Conservation (phyloP, 2,329 filamentous ascomycete genomes). For the Proliferodiscus dingleyae region DNA sequence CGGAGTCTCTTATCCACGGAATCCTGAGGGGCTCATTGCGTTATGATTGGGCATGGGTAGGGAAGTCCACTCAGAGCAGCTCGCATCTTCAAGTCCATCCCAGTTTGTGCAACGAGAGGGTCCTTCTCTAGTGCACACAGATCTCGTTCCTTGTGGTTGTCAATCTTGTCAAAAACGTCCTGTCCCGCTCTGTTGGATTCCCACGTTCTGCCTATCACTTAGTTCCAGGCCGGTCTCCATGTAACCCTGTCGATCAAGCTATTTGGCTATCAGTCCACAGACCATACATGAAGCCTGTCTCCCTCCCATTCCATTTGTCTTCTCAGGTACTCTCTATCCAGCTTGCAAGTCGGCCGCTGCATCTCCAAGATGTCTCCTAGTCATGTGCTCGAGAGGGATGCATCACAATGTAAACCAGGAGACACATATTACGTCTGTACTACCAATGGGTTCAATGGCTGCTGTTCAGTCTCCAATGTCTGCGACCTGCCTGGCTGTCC, state of each 20-base stretch:
- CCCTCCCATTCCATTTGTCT: background rate
- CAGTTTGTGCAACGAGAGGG: background rate
- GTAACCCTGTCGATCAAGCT: background rate
- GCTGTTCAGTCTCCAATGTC: conserved; percentile 39
- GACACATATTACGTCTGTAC: conserved; percentile 36
- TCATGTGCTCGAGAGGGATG: background rate
- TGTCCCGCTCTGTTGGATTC: conserved; percentile 6
- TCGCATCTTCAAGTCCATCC: background rate
- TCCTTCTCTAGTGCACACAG: background rate
- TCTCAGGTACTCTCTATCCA: too few species aligned
- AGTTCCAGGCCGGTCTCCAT: background rate
- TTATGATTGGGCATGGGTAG: background rate
- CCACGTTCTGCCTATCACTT: conserved; percentile 7
- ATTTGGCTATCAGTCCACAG: conserved; percentile 4
- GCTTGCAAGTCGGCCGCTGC: too few species aligned
- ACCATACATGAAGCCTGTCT: background rate
- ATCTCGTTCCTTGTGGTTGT: background rate
- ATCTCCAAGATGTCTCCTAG: conserved; percentile 6
- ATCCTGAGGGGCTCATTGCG: conserved; percentile 5
- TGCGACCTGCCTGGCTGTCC: conserved; percentile 36
- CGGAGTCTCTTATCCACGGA: background rate
- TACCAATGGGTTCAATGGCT: conserved; percentile 38
- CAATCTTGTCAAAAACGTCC: background rate
- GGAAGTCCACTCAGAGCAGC: background rate
- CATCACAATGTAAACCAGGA: conserved; percentile 14